Conservation (phyloP, 805 yeast species). For the Myxozyma melibiosi region DNA sequence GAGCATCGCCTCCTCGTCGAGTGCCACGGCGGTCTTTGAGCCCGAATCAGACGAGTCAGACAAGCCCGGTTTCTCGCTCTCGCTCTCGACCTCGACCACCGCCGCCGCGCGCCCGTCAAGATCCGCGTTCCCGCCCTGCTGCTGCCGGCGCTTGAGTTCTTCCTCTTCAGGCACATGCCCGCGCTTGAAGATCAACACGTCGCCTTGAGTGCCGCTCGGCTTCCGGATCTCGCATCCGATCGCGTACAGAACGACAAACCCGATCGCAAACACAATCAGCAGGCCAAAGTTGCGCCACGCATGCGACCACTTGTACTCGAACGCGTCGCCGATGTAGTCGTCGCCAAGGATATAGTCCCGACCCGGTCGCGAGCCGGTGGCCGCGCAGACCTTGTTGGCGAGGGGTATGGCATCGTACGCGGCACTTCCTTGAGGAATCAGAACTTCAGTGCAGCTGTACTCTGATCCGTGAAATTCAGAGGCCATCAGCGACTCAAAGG, state of each 20-base stretch:
- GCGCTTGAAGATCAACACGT: slow-evolving; percentile 37
- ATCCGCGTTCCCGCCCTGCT: too few relatives aligned
- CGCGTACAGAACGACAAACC: slow-evolving; percentile 40
- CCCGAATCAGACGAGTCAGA: slow-evolving; percentile 2
- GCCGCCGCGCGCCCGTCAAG: background rate
- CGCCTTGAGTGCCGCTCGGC: slow-evolving; percentile 40
- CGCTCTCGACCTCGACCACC: slow-evolving; percentile 12
- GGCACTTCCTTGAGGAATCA: slow-evolving; percentile 68
- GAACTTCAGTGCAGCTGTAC: slow-evolving; percentile 52
- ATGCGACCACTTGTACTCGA: slow-evolving; percentile 56
- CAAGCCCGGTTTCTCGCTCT: slow-evolving; percentile 14
- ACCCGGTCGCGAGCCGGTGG: slow-evolving; percentile 65
- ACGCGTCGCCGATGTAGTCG: slow-evolving; percentile 53
- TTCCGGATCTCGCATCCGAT: slow-evolving; percentile 42
- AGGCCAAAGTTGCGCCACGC: slow-evolving; percentile 84
- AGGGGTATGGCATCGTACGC: slow-evolving; percentile 49
- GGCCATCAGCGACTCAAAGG: slow-evolving; percentile 64
- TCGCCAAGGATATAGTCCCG: slow-evolving; percentile 57
- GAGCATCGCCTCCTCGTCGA: slow-evolving; percentile 36
- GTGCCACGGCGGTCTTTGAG: slow-evolving; percentile 36
- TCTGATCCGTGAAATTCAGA: slow-evolving; percentile 64
- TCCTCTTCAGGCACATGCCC: slow-evolving; percentile 19
- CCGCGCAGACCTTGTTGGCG: slow-evolving; percentile 53
- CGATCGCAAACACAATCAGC: slow-evolving; percentile 53
- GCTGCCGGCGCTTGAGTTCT: background rate